Evolutionary conservation across 352 stramenopile genomes (phyloP).

Genomic region (Globisporangium spinosum): DNA sequence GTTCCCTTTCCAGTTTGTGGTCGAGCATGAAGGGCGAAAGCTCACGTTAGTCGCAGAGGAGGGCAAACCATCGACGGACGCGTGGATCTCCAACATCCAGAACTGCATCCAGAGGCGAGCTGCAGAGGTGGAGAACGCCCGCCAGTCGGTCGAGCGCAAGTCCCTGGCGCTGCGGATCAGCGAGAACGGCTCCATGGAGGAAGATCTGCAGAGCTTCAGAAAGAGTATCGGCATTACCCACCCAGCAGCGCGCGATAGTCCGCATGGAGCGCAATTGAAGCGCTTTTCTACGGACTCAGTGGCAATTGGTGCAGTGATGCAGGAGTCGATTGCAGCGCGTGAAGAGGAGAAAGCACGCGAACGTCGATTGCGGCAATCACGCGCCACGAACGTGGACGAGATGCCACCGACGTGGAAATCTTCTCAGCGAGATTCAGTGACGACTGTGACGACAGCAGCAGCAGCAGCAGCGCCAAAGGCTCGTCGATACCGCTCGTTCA

Average conservation of each 20-base stretch:
- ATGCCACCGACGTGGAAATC: slow-evolving; percentile 20
- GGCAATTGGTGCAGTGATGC: slow-evolving; percentile 52
- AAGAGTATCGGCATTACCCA: slow-evolving; percentile 29
- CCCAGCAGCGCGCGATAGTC: slow-evolving; percentile 13
- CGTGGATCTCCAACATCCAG: slow-evolving; percentile 65
- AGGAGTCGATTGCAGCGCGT: slow-evolving; percentile 41
- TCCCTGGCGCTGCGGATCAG: slow-evolving; percentile 38
- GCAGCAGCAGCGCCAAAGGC: not conserved
- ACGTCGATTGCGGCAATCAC: slow-evolving; percentile 33
- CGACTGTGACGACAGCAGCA: not conserved
- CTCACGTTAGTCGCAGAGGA: slow-evolving; percentile 73
- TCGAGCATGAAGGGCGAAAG: slow-evolving; percentile 63
- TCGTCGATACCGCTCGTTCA: slow-evolving; percentile 53
- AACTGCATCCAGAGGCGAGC: slow-evolving; percentile 39
- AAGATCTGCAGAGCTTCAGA: slow-evolving; percentile 33
- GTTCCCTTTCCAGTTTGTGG: slow-evolving; percentile 63
- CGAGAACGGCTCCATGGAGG: slow-evolving; percentile 36
- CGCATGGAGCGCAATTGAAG: slow-evolving; percentile 40
- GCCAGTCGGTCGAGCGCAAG: slow-evolving; percentile 34
- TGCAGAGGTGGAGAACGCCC: slow-evolving; percentile 24
- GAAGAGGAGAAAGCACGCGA: slow-evolving; percentile 42
- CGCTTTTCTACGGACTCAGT: slow-evolving; percentile 63
- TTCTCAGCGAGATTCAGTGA: slow-evolving; percentile 13
- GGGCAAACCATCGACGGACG: slow-evolving; percentile 40
- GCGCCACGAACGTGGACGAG: slow-evolving; percentile 39